These are phyloP conservation scores for Pestalotiopsis sp. DNA, from an alignment of 2,329 filamentous ascomycete species.

Conservation along the genomic window DNA sequence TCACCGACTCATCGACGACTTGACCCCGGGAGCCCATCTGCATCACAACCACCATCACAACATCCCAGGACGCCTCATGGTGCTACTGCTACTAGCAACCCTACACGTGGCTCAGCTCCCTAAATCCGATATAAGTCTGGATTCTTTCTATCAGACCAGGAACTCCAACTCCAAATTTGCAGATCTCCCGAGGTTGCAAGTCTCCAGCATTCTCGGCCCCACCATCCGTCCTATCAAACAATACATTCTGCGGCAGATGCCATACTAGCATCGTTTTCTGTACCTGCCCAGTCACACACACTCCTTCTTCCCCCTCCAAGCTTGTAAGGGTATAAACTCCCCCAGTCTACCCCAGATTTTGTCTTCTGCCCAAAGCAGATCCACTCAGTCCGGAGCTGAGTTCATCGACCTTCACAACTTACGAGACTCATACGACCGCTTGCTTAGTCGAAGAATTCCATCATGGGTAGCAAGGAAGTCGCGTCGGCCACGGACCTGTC, in stretches of 20 bases:
- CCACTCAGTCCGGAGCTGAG: not conserved
- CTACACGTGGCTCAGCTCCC: not conserved
- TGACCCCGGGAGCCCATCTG: not conserved
- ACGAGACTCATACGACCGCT: not conserved
- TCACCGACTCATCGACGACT: not conserved
- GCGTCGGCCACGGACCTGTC: constrained; percentile 1
- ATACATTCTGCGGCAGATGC: not conserved
- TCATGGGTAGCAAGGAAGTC: constrained; percentile 11
- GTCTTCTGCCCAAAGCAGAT: not conserved
- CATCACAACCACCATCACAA: not conserved
- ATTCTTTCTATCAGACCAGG: not conserved
- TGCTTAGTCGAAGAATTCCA: not conserved
- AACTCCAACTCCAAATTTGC: constrained; percentile 2
- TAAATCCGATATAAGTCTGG: not conserved
- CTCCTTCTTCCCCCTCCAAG: not conserved
- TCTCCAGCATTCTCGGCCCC: constrained; percentile 2
- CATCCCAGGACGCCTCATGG: not conserved
- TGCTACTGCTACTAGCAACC: not conserved
- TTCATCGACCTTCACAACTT: not conserved
- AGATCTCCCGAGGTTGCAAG: constrained; percentile 9
- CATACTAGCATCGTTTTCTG: no score
- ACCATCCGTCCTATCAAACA: not conserved
- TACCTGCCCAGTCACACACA: not conserved
- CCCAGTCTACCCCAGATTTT: constrained; percentile 5
- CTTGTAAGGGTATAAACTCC: not conserved